Base-by-base conservation (phyloP, 352 stramenopile genomes). In the Pythium vanterpoolii region DNA sequence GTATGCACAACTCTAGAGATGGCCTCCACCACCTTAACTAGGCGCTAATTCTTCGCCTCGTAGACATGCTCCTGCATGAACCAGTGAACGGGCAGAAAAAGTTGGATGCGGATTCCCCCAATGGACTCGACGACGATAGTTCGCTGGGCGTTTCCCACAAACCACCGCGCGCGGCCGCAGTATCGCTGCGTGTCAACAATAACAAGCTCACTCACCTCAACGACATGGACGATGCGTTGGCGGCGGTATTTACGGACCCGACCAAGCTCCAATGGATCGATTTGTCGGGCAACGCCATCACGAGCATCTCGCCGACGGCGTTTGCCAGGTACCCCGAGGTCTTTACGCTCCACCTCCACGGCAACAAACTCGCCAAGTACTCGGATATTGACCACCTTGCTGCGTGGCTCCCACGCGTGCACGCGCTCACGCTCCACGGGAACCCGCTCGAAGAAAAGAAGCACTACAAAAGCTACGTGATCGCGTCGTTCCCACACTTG, bases 371-470 rank as follows among this genome's bases (percentile, higher is more conserved):
- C 19, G 59, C 45, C 16, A 73, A 74, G 57, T 90, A 92, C 51
- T 45, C 77, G 4, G 80, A 93, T 55, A 69, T 90, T 38, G 80
- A 90, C 38, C 62, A 70, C 19, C 28, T 90, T 4, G 73, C 74
- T 0, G 57, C 49, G 38, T 73, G 69, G 16, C 52, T 94, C 3
- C 75, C 80, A 14, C 62, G 62, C 2, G 62, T 94, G n/a, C 77
- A 83, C 40, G 68, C 79, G 18, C 64, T 96, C 27, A 85, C 83
- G 10, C 56, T 95, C 26, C 85, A 91, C 61, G 86, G 87, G 14
- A 96, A 96, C 57, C 85, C 86, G 5, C 24, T 95, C 6, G 86
- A 89, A 38, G 81, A 93, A 58, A 94, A 91, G 69, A 95, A 93
- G 55, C 79, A 94, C 58, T 95, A 93, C 60, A 71, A 76, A 23